phyloP scores from a whole-genome alignment of 495 filamentous ascomycete genomes.

The Cetradonia linearis region DNA sequence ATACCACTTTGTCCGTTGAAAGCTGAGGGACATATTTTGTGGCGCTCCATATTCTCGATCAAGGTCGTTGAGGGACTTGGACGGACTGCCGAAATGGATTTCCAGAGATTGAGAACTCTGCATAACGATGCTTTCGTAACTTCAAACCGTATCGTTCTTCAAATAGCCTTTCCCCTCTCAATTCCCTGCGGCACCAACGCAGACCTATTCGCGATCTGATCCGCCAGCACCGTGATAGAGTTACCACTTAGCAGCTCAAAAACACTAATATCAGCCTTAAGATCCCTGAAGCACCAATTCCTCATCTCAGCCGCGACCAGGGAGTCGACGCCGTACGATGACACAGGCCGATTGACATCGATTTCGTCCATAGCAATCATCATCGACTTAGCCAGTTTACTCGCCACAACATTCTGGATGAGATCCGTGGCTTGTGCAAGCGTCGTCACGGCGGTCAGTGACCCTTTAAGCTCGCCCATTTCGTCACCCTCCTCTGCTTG shows the following conservation, averaged over 20 bases:
- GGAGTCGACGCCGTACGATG: not conserved
- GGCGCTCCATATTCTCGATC: no score
- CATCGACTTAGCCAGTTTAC: not conserved
- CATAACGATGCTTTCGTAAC: no score
- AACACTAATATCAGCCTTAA: not conserved
- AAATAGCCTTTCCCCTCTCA: no score
- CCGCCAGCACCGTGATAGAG: not conserved
- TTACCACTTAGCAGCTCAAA: not conserved
- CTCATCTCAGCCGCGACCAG: not conserved
- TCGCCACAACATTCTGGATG: not conserved
- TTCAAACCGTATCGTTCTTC: no score
- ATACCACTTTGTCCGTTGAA: not conserved
- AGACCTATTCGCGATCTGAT: not conserved
- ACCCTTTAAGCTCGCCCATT: not conserved
- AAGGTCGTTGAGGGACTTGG: no score
- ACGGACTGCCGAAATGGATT: no score
- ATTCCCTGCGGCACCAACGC: not conserved
- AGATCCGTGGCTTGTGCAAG: not conserved
- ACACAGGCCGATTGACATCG: not conserved
- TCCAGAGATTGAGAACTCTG: no score
- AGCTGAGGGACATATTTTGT: no score
- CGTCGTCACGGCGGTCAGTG: not conserved
- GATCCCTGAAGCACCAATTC: not conserved
- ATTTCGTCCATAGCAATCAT: not conserved
- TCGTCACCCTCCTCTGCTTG: not conserved